These are phyloP conservation scores for Euphorbia celastroides DNA, from an alignment of 441 rosid genomes.

Conservation along the genomic window DNA sequence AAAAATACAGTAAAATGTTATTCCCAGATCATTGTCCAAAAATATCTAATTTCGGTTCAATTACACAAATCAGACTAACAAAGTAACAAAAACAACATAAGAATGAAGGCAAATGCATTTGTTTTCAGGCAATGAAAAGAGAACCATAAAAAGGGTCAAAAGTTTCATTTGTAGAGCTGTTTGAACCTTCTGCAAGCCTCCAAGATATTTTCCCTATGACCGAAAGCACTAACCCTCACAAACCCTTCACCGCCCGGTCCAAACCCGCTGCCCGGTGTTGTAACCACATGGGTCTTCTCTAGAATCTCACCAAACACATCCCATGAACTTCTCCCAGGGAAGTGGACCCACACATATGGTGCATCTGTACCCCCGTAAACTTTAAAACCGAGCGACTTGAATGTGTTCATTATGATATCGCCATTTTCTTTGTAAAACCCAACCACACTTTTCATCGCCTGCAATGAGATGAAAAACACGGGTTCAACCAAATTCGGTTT, in stretches of 20 bases:
- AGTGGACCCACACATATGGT: slow-evolving; percentile 94
- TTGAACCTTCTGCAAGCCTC: slow-evolving; percentile 94
- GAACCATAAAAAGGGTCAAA: no score
- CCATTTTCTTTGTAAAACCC: slow-evolving; percentile 94
- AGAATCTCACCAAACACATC: slow-evolving; percentile 90
- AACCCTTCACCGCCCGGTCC: slow-evolving; percentile 99
- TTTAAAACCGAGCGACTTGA: slow-evolving; percentile 72
- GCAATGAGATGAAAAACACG: slow-evolving; percentile 17
- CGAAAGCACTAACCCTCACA: slow-evolving; percentile 87
- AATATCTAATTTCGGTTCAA: no score
- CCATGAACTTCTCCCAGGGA: slow-evolving; percentile 94
- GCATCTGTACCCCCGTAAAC: slow-evolving; percentile 85
- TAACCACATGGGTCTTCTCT: slow-evolving; percentile 91
- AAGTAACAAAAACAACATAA: neutral
- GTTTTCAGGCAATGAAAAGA: neutral
- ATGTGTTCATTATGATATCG: slow-evolving; percentile 69
- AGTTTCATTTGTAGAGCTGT: slow-evolving; percentile 77
- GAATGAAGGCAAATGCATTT: slow-evolving; percentile 1
- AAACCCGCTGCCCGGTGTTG: slow-evolving; percentile 94
- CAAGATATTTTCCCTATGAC: slow-evolving; percentile 74
- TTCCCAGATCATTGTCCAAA: no score
- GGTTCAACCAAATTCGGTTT: slow-evolving; percentile 2
- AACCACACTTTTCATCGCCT: slow-evolving; percentile 84
- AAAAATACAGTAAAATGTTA: no score
- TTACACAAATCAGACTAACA: neutral